Conservation (phyloP, 2,329 filamentous ascomycete species). For the Leptographium flavum region DNA sequence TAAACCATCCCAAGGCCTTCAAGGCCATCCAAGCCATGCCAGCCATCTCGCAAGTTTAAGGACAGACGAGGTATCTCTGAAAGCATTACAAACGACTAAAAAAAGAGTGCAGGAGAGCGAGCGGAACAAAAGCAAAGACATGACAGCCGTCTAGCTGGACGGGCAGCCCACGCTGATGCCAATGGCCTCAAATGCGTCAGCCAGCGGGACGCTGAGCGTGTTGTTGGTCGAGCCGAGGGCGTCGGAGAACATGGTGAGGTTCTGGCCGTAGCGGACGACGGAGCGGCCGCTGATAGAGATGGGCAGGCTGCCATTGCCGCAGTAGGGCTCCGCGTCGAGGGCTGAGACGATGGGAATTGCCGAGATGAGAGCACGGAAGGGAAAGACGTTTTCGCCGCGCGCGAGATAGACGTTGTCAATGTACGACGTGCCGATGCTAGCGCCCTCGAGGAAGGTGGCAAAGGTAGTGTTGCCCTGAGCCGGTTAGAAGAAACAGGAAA, state of each 20-base stretch:
- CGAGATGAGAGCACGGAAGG: constrained; percentile 38
- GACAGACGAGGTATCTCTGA: neutral
- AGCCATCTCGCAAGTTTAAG: no score
- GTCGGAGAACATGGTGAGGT: constrained; percentile 39
- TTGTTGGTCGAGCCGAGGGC: constrained; percentile 37
- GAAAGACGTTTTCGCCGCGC: constrained; percentile 43
- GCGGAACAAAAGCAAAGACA: neutral
- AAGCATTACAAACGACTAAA: neutral
- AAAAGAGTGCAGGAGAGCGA: neutral
- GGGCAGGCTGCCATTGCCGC: constrained; percentile 38
- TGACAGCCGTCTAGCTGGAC: neutral
- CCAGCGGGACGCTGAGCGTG: constrained; percentile 37
- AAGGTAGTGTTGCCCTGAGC: constrained; percentile 47
- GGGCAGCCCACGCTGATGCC: constrained; percentile 14
- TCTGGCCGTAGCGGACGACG: constrained; percentile 35
- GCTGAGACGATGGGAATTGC: constrained; percentile 32
- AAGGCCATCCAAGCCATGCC: no score
- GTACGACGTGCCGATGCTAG: constrained; percentile 37
- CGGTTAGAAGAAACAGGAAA: neutral
- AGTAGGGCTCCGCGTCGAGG: constrained; percentile 29
- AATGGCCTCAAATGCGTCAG: constrained; percentile 24
- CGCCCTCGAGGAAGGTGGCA: constrained; percentile 37
- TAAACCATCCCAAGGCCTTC: no score
- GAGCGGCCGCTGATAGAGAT: constrained; percentile 38
- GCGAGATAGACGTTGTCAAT: constrained; percentile 43